phyloP scores from a whole-genome alignment of 192 early-diverging fungal genomes.

The Gamsiella multidivaricata region DNA sequence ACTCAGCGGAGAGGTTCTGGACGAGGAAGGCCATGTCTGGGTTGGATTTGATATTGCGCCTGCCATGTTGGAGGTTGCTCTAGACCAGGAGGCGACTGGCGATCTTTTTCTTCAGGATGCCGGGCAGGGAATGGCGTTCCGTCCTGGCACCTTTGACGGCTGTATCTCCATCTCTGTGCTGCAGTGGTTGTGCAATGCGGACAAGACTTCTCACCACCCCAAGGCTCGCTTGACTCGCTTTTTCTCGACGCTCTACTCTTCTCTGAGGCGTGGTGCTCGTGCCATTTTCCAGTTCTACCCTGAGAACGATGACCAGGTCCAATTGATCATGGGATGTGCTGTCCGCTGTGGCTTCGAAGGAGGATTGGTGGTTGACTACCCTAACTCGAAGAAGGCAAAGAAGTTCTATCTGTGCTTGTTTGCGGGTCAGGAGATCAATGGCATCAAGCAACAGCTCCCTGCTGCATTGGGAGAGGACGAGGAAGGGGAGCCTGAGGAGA shows the following conservation, averaged over 20 bases:
- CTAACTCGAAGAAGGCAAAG: conserved; percentile 95
- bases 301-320: conserved; percentile 93
- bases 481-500: conserved; percentile 55
- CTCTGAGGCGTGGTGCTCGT: conserved; percentile 87
- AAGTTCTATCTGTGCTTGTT: conserved; percentile 97
- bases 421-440: conserved; percentile 83
- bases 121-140: conserved; percentile 92
- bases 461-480: conserved; percentile 70
- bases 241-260: conserved; percentile 93
- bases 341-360: conserved; percentile 96
- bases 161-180: conserved; percentile 86
- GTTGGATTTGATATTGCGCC: conserved; percentile 96
- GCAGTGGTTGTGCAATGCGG: conserved; percentile 99
- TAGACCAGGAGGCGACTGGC: conserved; percentile 92
- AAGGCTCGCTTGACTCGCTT: conserved; percentile 86
- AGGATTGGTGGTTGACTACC: conserved; percentile 95
- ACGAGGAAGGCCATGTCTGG: conserved; percentile 97
- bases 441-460: conserved; percentile 68
- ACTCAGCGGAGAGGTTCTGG: conserved; percentile 92
- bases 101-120: conserved; percentile 97
- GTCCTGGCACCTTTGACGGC: conserved; percentile 97
- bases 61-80: conserved; percentile 94
- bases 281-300: conserved; percentile 99
- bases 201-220: conserved; percentile 89
- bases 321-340: conserved; percentile 89